A percentile compares a stretch with the other conserved stretches of the same genome.
Conservation (phyloP, 2,329 filamentous ascomycete genomes). For the Talaromyces sp. region DNA sequence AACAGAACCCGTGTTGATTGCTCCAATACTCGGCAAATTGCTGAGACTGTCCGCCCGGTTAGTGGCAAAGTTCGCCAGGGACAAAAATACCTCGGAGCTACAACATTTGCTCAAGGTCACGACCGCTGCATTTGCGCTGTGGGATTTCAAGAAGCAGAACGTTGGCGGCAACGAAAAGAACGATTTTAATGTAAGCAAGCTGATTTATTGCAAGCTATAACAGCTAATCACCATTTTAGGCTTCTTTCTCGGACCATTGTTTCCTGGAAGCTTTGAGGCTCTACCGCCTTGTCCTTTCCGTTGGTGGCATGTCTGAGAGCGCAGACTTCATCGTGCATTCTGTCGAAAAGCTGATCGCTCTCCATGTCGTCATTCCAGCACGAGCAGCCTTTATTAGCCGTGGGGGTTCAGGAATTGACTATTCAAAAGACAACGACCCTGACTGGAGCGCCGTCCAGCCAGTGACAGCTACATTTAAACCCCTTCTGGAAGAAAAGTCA, state of each 20-base stretch:
- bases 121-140: conserved; percentile 30
- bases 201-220: not conserved
- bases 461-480: conserved; percentile 31
- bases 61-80: conserved; percentile 23
- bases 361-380: conserved; percentile 38
- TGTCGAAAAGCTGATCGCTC: conserved; percentile 33
- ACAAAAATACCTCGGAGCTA: conserved; percentile 26
- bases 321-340: conserved; percentile 25
- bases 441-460: conserved; percentile 30
- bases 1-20: conserved; percentile 29
- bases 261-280: conserved; percentile 31
- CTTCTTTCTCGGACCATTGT: conserved; percentile 26
- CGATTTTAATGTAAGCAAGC: conserved; percentile 27
- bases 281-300: conserved; percentile 22
- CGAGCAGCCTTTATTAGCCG: conserved; percentile 33
- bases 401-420: conserved; percentile 28
- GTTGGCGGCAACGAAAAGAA: conserved; percentile 28
- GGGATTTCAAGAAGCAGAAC: conserved; percentile 32
- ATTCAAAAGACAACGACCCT: conserved; percentile 26
- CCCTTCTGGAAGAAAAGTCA: conserved; percentile 25
- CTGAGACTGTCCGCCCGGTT: conserved; percentile 29
- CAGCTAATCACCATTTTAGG: conserved; percentile 12
- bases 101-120: conserved; percentile 31
- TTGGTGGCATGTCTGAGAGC: conserved; percentile 27
- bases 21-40: conserved; percentile 31